Conservation (phyloP, 176 grass and related monocot genomes). For the Dactylis glomerata region DNA sequence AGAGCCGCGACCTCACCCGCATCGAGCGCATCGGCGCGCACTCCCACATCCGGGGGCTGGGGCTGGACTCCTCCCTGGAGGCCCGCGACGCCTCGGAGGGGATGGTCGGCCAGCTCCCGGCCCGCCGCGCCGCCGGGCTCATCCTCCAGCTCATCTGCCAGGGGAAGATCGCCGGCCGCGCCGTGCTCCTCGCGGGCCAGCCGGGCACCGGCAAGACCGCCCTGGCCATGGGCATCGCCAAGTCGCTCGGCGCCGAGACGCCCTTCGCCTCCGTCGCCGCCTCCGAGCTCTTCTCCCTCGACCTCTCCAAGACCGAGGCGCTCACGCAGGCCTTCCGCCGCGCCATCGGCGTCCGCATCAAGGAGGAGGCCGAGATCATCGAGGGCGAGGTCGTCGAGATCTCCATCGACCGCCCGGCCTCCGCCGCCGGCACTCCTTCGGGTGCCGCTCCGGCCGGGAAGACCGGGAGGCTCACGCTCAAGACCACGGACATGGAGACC, state of each 20-base stretch:
- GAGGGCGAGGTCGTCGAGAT: constrained; percentile 99
- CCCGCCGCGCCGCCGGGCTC: constrained; percentile 70
- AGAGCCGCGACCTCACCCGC: constrained; percentile 86
- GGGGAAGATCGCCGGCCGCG: constrained; percentile 80
- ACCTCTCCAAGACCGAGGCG: constrained; percentile 91
- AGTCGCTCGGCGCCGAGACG: constrained; percentile 86
- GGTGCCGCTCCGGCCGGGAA: constrained; percentile 43
- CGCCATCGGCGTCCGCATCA: constrained; percentile 92
- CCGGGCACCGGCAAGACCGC: constrained; percentile 94
- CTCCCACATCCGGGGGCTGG: constrained; percentile 97
- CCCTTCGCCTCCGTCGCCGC: constrained; percentile 85
- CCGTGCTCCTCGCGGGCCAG: constrained; percentile 86
- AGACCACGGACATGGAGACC: constrained; percentile 96
- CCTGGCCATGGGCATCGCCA: constrained; percentile 92
- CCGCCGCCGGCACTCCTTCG: constrained; percentile 17
- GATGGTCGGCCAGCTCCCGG: constrained; percentile 93
- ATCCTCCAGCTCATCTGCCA: constrained; percentile 89
- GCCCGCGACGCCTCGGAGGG: constrained; percentile 81
- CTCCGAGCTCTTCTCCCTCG: constrained; percentile 90
- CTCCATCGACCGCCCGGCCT: constrained; percentile 71
- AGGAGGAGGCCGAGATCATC: constrained; percentile 97
- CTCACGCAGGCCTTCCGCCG: constrained; percentile 89
- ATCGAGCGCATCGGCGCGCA: constrained; percentile 96
- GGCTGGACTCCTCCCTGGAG: constrained; percentile 81
- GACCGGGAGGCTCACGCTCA: constrained; percentile 78